Evolutionary conservation across 164 flowering plant species (phyloP).

Genomic region (Saururus chinensis): DNA sequence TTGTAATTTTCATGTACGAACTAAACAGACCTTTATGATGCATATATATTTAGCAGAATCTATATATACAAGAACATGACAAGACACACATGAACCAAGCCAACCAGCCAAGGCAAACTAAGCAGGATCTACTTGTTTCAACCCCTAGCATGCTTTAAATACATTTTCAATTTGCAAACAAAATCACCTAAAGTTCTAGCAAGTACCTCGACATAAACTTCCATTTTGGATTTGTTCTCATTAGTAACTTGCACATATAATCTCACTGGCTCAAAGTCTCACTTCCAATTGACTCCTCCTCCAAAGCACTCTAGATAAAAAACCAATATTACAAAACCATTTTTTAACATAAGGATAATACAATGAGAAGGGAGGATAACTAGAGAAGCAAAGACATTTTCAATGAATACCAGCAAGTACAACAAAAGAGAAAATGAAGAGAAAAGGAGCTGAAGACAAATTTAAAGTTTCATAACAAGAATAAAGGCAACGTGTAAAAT

Average conservation of each 20-base stretch:
- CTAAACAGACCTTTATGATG: too few relatives aligned
- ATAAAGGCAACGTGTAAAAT: background rate
- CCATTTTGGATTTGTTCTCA: constrained; percentile 46
- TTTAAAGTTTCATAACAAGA: too few relatives aligned
- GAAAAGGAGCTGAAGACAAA: too few relatives aligned
- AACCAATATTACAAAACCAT: background rate
- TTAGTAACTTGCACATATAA: constrained; percentile 54
- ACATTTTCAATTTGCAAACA: too few relatives aligned
- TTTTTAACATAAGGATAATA: too few relatives aligned
- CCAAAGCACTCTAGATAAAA: constrained; percentile 50
- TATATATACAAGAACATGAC: background rate
- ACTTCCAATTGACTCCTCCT: constrained; percentile 42
- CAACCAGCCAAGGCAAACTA: background rate
- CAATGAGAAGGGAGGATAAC: background rate
- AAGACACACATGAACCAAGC: background rate
- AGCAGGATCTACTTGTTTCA: background rate
- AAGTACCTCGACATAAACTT: constrained; percentile 62
- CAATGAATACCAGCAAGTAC: too few relatives aligned
- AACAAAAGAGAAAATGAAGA: too few relatives aligned
- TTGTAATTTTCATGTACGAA: background rate
- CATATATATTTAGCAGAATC: background rate
- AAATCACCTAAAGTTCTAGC: background rate
- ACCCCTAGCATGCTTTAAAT: too few relatives aligned
- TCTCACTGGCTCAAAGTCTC: constrained; percentile 59
- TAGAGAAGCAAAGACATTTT: background rate